Conservation (phyloP, 2,329 filamentous ascomycete species). For the Botrytis fragariae region DNA sequence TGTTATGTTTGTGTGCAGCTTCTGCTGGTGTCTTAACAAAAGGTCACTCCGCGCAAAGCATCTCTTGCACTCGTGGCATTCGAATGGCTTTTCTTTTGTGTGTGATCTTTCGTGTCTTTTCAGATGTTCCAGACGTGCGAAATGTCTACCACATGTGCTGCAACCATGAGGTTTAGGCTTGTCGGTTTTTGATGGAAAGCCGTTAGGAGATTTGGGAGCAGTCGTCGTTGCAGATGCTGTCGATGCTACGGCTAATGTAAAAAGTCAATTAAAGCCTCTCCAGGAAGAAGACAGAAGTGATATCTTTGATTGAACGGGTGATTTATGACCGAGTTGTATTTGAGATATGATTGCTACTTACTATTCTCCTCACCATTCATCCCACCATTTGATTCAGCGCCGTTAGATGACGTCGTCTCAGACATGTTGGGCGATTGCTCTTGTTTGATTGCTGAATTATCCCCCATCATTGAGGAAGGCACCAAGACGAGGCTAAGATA, state of each 20-base stretch:
- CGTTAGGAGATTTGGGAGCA: constrained; percentile 33
- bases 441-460: constrained; percentile 31
- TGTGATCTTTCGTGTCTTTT: constrained; percentile 98
- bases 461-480: constrained; percentile 31
- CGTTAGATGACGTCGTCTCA: constrained; percentile 34
- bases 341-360: constrained; percentile 26
- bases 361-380: constrained; percentile 35
- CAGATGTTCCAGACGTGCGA: constrained; percentile 90
- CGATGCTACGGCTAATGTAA: constrained; percentile 11
- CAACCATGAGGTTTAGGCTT: constrained; percentile 96
- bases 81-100: constrained; percentile 96
- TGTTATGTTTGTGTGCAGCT: constrained; percentile 90
- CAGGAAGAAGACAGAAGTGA: neutral
- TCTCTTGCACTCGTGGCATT: constrained; percentile 89
- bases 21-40: constrained; percentile 93
- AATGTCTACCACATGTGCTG: constrained; percentile 84
- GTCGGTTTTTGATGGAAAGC: constrained; percentile 83
- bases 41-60: constrained; percentile 94
- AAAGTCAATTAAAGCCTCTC: neutral
- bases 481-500: constrained; percentile 20
- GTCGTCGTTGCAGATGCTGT: constrained; percentile 23
- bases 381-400: constrained; percentile 30
- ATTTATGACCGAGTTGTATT: neutral
- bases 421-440: constrained; percentile 35
- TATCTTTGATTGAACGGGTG: neutral